Evolutionary conservation across 176 grass and related monocot genomes (phyloP), one percentile per base, ranked within the genome.

Genomic region (Oryza glaberrima): DNA sequence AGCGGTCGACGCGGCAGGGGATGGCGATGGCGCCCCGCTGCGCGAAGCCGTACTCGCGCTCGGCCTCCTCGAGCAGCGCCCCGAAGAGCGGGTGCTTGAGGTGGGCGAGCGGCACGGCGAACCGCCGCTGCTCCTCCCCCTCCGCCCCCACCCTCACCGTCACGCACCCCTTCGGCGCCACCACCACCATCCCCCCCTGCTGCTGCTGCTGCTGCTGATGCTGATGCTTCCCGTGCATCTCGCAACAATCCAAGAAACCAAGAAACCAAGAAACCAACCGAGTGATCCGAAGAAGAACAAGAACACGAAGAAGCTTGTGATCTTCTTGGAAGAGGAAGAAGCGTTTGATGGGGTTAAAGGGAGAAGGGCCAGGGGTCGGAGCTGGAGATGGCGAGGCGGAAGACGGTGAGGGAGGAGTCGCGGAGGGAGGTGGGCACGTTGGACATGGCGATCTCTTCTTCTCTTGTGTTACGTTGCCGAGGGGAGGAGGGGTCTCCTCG

Each of bases 61-160:
- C 90, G 17, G 96, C 96, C 86, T 86, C 90, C 0, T 94, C 84
- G 26, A 99, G 83, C 60, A 99, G 88, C 22, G 82, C 78, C 25
- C 76, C 75, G 91, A 99, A 99, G 20, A 99, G 88, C 74, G 93
- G 96, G 91, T 99, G 96, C 68, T 80, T 88, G 69, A 99, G 88
- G 90, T 94, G 90, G 9, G 30, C 86, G 9, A 99, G 87, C 77
- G 93, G 96, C 4, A 99, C 93, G 5, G 94, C 91, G 70, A 96
- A 96, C 1, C 91, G 85, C 52, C 85, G 83, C 86, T 78, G 91
- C 81, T 96, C 81, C 81, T 96, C 96, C 36, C 91, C 96, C 1
- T 94, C 91, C 3, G 47, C 80, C 2, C 96, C 93, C 13, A 99
- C 96, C 47, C 81, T 72, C 23, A 99, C 83, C 83, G 86, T 87